These are phyloP conservation scores for Fusarium pseudograminearum DNA, from an alignment of 2,329 filamentous ascomycete species.

Conservation along the genomic window DNA sequence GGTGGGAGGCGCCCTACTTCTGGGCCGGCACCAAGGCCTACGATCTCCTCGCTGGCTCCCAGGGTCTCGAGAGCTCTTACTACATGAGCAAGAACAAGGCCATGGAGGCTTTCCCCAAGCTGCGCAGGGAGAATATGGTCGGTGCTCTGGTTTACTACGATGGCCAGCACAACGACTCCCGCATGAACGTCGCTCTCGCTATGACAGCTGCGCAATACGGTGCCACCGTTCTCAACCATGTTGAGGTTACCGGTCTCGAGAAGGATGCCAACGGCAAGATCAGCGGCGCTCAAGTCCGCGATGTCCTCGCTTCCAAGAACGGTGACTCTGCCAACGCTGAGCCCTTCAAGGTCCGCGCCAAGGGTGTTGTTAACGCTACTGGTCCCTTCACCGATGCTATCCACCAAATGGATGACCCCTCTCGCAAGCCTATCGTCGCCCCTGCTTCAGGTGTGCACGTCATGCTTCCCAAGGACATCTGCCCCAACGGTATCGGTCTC, in stretches of 20 bases:
- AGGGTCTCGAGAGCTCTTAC: constrained; percentile 87
- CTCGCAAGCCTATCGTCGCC: constrained; percentile 77
- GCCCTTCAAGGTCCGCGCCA: constrained; percentile 78
- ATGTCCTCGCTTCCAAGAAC: constrained; percentile 71
- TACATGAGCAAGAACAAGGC: constrained; percentile 83
- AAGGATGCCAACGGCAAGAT: constrained; percentile 78
- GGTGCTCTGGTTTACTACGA: constrained; percentile 89
- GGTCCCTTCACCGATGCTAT: constrained; percentile 85
- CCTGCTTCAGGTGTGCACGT: constrained; percentile 87
- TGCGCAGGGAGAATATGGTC: constrained; percentile 78
- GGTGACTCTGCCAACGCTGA: constrained; percentile 64
- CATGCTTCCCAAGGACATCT: constrained; percentile 82
- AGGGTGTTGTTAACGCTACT: constrained; percentile 86
- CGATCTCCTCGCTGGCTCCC: constrained; percentile 82
- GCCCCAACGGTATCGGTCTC: constrained; percentile 83
- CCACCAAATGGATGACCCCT: constrained; percentile 81
- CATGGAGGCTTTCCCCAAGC: constrained; percentile 81
- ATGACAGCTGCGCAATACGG: constrained; percentile 85
- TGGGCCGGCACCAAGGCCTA: constrained; percentile 81
- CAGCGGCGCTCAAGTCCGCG: constrained; percentile 69
- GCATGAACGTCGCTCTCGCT: constrained; percentile 87
- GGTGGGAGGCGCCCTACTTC: constrained; percentile 85
- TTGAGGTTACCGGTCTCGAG: constrained; percentile 79
- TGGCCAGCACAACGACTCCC: constrained; percentile 87
- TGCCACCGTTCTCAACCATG: constrained; percentile 82